Percentiles rank a stretch among this genome's conserved stretches.
Conservation (phyloP, 1,284 basidiomycete genomes). For the Inonotus hispidus region DNA sequence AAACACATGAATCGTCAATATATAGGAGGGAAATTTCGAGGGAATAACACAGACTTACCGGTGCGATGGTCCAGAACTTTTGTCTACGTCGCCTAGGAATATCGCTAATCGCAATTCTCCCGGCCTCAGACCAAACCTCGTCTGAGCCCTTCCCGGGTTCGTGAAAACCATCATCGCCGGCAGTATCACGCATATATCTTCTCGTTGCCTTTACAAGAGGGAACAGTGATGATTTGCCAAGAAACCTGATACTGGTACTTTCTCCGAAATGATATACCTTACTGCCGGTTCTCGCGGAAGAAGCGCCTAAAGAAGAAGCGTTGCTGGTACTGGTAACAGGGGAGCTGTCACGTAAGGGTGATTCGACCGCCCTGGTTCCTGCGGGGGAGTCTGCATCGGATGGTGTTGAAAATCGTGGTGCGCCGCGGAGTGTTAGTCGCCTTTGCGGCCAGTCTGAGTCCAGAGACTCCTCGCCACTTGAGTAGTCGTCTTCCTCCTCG, state of each 20-base stretch:
- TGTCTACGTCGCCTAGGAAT: constrained; percentile 9
- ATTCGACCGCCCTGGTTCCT: background rate
- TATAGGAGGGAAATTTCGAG: background rate
- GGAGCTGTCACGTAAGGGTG: background rate
- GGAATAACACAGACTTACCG: background rate
- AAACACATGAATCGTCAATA: background rate
- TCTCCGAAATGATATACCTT: background rate
- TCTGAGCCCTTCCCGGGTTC: background rate
- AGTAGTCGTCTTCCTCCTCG: background rate
- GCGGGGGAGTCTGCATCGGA: background rate
- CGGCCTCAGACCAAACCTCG: background rate
- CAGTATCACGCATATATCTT: constrained; percentile 5
- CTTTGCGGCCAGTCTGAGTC: background rate
- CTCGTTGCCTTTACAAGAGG: constrained; percentile 10
- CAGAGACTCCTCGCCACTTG: background rate
- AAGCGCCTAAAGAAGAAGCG: background rate
- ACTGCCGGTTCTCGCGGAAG: background rate
- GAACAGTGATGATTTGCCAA: constrained; percentile 14
- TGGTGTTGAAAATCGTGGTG: background rate
- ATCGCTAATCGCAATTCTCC: background rate
- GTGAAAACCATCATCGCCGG: constrained; percentile 6
- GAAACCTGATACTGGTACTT: constrained; percentile 5
- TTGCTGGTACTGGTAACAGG: background rate
- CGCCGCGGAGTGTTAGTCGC: background rate
- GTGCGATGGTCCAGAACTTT: constrained; percentile 13